phyloP scores from a whole-genome alignment of 805 yeast species.

The Yarrowia sp. region DNA sequence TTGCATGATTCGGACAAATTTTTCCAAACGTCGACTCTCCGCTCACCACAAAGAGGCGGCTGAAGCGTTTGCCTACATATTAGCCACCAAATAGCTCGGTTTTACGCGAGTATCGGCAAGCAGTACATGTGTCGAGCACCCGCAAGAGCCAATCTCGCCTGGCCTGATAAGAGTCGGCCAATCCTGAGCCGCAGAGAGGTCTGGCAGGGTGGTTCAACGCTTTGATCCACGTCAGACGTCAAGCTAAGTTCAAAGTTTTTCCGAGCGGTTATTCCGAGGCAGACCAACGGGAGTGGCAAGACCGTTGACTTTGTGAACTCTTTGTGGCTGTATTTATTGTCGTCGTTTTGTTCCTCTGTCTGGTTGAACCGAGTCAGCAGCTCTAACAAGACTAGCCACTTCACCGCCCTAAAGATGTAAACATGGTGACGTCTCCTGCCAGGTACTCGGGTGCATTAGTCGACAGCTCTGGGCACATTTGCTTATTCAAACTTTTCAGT shows the following conservation, averaged over 20 bases:
- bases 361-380: too few relatives aligned
- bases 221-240: conserved; percentile 2
- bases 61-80: conserved; percentile 17
- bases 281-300: too few relatives aligned
- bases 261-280: conserved; percentile 25
- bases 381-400: too few relatives aligned
- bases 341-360: too few relatives aligned
- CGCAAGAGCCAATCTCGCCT: background rate
- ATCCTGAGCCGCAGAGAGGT: conserved; percentile 21
- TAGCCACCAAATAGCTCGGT: conserved; percentile 10
- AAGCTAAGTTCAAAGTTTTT: conserved; percentile 28
- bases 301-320: too few relatives aligned
- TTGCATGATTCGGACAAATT: background rate
- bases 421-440: conserved; percentile 7
- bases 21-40: background rate
- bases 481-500: background rate
- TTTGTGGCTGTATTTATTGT: too few relatives aligned
- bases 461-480: background rate
- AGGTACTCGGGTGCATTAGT: conserved; percentile 28
- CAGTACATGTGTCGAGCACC: conserved; percentile 11
- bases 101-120: background rate
- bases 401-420: too few relatives aligned
- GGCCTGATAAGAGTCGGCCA: conserved; percentile 12
- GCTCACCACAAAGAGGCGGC: background rate
- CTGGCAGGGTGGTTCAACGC: background rate